A percentile compares a stretch with the other conserved stretches of the same genome.
Evolutionary conservation across 768 basidiomycete species (phyloP).

Genomic region (Xerocomus spinulosus): DNA sequence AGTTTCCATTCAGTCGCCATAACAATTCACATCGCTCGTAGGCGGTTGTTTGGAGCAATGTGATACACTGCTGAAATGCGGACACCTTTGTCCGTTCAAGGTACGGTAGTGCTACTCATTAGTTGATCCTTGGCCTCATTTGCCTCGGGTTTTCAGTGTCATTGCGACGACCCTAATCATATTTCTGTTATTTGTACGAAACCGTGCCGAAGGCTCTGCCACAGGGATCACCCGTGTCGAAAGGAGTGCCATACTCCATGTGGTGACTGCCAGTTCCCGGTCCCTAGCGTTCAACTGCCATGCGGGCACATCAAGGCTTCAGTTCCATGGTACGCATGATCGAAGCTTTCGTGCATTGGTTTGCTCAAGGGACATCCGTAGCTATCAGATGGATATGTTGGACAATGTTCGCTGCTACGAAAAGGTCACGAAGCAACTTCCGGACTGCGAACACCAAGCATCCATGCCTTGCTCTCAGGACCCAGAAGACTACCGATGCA

Average conservation of each 20-base stretch:
- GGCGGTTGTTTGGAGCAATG: slow-evolving; percentile 65
- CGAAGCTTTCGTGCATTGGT: not conserved
- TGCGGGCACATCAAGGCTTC: slow-evolving; percentile 49
- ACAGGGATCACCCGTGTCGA: slow-evolving; percentile 53
- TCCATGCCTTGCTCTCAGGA: slow-evolving; percentile 46
- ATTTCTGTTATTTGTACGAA: slow-evolving; percentile 42
- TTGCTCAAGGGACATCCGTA: slow-evolving; percentile 19
- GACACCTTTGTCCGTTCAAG: slow-evolving; percentile 61
- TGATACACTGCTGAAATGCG: slow-evolving; percentile 49
- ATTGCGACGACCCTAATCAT: slow-evolving; percentile 56
- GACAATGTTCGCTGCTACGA: slow-evolving; percentile 40
- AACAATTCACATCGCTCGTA: slow-evolving; percentile 21
- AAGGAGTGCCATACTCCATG: slow-evolving; percentile 49
- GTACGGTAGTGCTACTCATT: slow-evolving; percentile 28
- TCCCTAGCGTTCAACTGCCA: slow-evolving; percentile 45
- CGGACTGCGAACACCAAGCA: slow-evolving; percentile 51
- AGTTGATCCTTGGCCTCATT: not conserved
- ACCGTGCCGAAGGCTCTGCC: slow-evolving; percentile 49
- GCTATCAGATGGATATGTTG: slow-evolving; percentile 44
- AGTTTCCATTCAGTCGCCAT: too few relatives aligned
- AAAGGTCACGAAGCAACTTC: slow-evolving; percentile 41
- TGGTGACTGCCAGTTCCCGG: slow-evolving; percentile 47
- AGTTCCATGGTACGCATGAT: slow-evolving; percentile 46
- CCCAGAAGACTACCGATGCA: slow-evolving; percentile 38
- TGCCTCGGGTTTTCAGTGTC: slow-evolving; percentile 53